Conservation (phyloP, 2,329 filamentous ascomycete genomes). For the Diaporthe longicolla region DNA sequence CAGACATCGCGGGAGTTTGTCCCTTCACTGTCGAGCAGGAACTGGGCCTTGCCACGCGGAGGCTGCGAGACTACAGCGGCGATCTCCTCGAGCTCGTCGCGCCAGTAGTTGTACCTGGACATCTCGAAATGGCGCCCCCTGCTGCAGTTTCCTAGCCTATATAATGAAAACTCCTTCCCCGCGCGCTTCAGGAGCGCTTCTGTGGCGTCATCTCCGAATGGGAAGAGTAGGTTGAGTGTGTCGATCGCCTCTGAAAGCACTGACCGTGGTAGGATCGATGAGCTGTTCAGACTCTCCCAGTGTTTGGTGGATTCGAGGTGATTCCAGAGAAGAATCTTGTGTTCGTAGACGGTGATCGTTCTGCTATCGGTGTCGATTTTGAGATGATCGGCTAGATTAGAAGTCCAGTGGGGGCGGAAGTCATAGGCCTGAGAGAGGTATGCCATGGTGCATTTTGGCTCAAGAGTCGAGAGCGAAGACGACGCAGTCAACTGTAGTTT, state of each 20-base stretch:
- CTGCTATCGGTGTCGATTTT: slow-evolving; percentile 44
- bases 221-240: slow-evolving; percentile 46
- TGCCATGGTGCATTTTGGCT: slow-evolving; percentile 15
- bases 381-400: slow-evolving; percentile 45
- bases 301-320: slow-evolving; percentile 16
- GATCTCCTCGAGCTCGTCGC: slow-evolving; percentile 9
- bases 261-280: neutral
- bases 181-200: slow-evolving; percentile 40
- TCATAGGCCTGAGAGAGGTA: slow-evolving; percentile 25
- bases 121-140: slow-evolving; percentile 2
- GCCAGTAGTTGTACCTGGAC: slow-evolving; percentile 11
- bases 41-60: slow-evolving; percentile 4
- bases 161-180: slow-evolving; percentile 39
- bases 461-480: too few species aligned
- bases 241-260: slow-evolving; percentile 45
- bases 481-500: too few species aligned
- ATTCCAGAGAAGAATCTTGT: slow-evolving; percentile 45
- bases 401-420: slow-evolving; percentile 44
- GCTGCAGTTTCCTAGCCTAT: slow-evolving; percentile 20
- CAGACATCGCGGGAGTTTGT: slow-evolving; percentile 12
- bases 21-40: slow-evolving; percentile 16
- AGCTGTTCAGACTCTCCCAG: neutral
- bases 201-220: slow-evolving; percentile 41
- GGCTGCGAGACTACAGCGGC: neutral
- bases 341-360: slow-evolving; percentile 45